Conservation (phyloP, 306 rosid genomes). For the Trifolium dubium region DNA sequence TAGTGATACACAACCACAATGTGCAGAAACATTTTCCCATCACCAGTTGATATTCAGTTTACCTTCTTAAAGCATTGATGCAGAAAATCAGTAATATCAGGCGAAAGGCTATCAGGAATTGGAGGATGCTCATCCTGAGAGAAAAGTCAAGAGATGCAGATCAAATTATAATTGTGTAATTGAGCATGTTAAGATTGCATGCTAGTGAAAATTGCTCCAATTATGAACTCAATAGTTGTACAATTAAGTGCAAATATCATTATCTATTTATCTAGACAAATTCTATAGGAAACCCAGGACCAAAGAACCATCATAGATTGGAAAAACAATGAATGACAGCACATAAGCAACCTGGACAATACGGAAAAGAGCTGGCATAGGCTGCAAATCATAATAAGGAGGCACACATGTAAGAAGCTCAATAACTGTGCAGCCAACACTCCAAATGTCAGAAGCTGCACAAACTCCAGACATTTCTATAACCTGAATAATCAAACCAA, state of each 20-base stretch:
- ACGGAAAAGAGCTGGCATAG: slow-evolving; percentile 99
- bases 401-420: slow-evolving; percentile 98
- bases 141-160: slow-evolving; percentile 38
- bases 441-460: slow-evolving; percentile 99
- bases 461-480: slow-evolving; percentile 99
- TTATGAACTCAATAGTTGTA: slow-evolving; percentile 4
- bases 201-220: slow-evolving; percentile 31
- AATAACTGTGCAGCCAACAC: slow-evolving; percentile 98
- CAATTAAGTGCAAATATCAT: slow-evolving; percentile 27
- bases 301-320: slow-evolving; percentile 22
- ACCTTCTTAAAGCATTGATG: slow-evolving; percentile 99
- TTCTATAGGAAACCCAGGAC: slow-evolving; percentile 10
- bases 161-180: slow-evolving; percentile 7
- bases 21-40: slow-evolving; percentile 23
- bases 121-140: slow-evolving; percentile 96
- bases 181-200: slow-evolving; percentile 35
- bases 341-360: slow-evolving; percentile 82
- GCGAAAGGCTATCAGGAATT: slow-evolving; percentile 91
- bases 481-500: slow-evolving; percentile 66
- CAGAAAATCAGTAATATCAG: slow-evolving; percentile 93
- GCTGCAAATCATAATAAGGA: slow-evolving; percentile 97
- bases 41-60: slow-evolving; percentile 40
- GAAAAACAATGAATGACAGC: slow-evolving; percentile 4
- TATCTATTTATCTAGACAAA: slow-evolving; percentile 27
- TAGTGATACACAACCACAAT: slow-evolving; percentile 30